Conservation (phyloP, 169 alveolate genomes). For the Plasmodium knowlesi region DNA sequence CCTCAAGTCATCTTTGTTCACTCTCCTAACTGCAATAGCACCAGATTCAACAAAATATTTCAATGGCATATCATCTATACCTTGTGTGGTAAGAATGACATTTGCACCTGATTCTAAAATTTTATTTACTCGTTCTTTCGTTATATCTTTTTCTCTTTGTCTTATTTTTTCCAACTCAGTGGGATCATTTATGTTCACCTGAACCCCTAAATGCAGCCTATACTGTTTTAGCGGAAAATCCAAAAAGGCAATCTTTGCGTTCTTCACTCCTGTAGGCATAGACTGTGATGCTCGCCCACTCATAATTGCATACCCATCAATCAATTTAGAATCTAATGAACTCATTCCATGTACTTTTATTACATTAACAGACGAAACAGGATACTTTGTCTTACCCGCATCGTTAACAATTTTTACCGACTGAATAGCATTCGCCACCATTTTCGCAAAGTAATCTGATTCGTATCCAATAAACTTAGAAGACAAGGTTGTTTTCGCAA, state of each 20-base stretch:
- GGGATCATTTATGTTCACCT: slow-evolving; percentile 96
- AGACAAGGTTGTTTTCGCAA: slow-evolving; percentile 96
- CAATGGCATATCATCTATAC: slow-evolving; percentile 98
- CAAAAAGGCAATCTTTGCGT: slow-evolving; percentile 97
- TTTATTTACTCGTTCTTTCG: slow-evolving; percentile 95
- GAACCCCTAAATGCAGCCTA: slow-evolving; percentile 96
- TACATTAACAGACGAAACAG: slow-evolving; percentile 95
- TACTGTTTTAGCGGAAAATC: slow-evolving; percentile 97
- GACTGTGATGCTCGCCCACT: slow-evolving; percentile 96
- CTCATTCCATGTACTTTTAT: slow-evolving; percentile 97
- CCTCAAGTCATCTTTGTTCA: slow-evolving; percentile 94
- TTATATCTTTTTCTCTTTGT: slow-evolving; percentile 96
- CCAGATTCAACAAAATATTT: slow-evolving; percentile 98
- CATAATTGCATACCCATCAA: slow-evolving; percentile 95
- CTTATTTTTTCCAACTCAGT: slow-evolving; percentile 93
- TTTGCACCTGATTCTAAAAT: slow-evolving; percentile 98
- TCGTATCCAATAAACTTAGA: slow-evolving; percentile 96
- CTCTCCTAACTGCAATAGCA: slow-evolving; percentile 98
- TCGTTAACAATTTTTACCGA: slow-evolving; percentile 90
- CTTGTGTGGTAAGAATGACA: slow-evolving; percentile 98
- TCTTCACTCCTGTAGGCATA: slow-evolving; percentile 94
- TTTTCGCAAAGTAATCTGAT: slow-evolving; percentile 93
- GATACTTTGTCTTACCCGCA: slow-evolving; percentile 93
- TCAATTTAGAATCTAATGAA: slow-evolving; percentile 91
- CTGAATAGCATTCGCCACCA: slow-evolving; percentile 95